Evolutionary conservation across 2,329 filamentous ascomycete genomes (phyloP), one percentile per base, ranked within the genome.

Genomic region (Trichoderma pleuroti): DNA sequence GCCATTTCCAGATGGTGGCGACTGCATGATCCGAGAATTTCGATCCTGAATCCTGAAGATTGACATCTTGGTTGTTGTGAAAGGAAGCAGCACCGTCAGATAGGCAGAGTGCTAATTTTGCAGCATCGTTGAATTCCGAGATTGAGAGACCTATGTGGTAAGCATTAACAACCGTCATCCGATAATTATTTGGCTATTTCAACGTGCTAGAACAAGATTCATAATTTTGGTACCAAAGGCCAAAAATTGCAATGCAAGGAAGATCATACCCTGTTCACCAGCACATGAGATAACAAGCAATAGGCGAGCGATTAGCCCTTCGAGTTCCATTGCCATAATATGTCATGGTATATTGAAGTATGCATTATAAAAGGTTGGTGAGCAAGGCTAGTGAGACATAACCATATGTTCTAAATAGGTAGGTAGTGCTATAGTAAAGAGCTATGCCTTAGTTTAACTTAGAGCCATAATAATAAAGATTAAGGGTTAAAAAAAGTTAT

Each of bases 311-410:
- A 82, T 80, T 72, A 81, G 74, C 72, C 78, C 79, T 75, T 82
- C 81, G 30, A 81, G 79, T 73, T 82, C 80, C 71, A 77, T 78
- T 69, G 78, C 77, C 81, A 82, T 82, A 65, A 59, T 73, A 69
- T 54, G 28, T 32, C 73, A 56, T 57, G 30, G 59, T 16, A 65
- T 52, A 63, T 54, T 60, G 42, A 62, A 69, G 34, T 70, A 68
- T 28, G 76, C 80, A 81, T 81, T 68, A 63, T 76, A 74, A 62
- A 66, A 10, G 24, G n/a, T 30, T 14, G 18, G 49, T 26, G 34
- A 62, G 16, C 16, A 28, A 62, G 59, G 26, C 8, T n/a, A n/a
- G n/a, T 56, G 21, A 2, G 8, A 56, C 3, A 62, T 12, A 24
- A 62, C 12, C 12, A 24, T 3, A 14, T 61, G 34, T 61, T 49